phyloP scores from a whole-genome alignment of 352 stramenopile species.

The Globisporangium cederbergense region DNA sequence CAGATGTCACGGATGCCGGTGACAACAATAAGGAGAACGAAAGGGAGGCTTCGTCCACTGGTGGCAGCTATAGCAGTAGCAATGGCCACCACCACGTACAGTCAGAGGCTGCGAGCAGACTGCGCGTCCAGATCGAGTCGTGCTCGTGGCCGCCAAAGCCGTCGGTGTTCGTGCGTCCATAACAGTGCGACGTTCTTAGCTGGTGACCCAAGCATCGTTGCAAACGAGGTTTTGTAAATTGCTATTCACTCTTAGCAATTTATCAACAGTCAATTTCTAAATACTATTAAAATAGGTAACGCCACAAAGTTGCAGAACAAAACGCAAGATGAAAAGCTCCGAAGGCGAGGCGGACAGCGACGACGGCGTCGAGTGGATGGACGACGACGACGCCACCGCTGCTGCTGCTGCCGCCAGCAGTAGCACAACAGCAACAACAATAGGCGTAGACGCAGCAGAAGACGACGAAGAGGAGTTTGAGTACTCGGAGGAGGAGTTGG shows the following conservation, averaged over 20 bases:
- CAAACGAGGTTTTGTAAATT: not conserved
- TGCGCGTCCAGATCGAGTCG: conserved; percentile 25
- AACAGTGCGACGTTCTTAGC: not conserved
- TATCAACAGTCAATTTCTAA: not conserved
- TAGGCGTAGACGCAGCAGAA: not conserved
- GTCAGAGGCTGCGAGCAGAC: conserved; percentile 9
- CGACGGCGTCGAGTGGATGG: conserved; percentile 5
- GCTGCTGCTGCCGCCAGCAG: not conserved
- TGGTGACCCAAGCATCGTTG: no score
- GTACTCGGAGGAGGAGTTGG: conserved; percentile 44
- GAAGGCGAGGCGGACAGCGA: not conserved
- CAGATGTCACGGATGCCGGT: not conserved
- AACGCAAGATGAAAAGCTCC: not conserved
- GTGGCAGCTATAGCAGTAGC: conserved; percentile 6
- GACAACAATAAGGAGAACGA: not conserved
- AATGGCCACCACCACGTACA: not conserved
- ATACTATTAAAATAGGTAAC: not conserved
- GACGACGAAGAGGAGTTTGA: conserved; percentile 51
- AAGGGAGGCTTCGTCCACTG: conserved; percentile 11
- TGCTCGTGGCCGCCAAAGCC: conserved; percentile 39
- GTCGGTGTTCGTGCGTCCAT: conserved; percentile 29
- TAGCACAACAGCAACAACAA: not conserved
- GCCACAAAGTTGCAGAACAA: not conserved
- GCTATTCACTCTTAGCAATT: not conserved
- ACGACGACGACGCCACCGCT: not conserved